Conservation (phyloP, 2,329 filamentous ascomycete species). For the Decorospora gaudefroyi region DNA sequence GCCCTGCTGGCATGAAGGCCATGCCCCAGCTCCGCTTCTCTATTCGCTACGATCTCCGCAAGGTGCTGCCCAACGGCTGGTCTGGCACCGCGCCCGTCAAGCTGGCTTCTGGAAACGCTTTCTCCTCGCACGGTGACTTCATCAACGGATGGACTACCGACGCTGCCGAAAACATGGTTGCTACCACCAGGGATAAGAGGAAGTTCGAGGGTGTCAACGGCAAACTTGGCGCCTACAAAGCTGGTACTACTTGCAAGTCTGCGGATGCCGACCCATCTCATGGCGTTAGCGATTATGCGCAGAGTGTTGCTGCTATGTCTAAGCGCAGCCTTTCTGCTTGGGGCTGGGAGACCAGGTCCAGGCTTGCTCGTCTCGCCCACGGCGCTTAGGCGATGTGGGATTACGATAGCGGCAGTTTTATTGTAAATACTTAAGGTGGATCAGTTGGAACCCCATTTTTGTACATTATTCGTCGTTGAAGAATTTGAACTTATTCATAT, state of each 20-base stretch:
- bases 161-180: slow-evolving; percentile 51
- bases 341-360: slow-evolving; percentile 25
- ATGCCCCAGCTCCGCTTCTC: slow-evolving; percentile 57
- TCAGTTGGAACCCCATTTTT: too few relatives aligned
- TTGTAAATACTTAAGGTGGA: slow-evolving; percentile 17
- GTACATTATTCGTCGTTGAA: too few relatives aligned
- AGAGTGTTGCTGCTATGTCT: slow-evolving; percentile 41
- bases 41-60: slow-evolving; percentile 54
- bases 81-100: slow-evolving; percentile 51
- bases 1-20: slow-evolving; percentile 52
- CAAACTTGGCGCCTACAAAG: slow-evolving; percentile 39
- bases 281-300: slow-evolving; percentile 51
- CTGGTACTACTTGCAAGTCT: slow-evolving; percentile 42
- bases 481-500: too few relatives aligned
- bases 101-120: slow-evolving; percentile 50
- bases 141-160: slow-evolving; percentile 55
- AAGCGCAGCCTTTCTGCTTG: slow-evolving; percentile 22
- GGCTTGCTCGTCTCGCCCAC: slow-evolving; percentile 15
- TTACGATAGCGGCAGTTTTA: too few relatives aligned
- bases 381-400: slow-evolving; percentile 2
- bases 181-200: slow-evolving; percentile 42
- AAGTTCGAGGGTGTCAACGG: slow-evolving; percentile 48
- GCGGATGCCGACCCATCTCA: slow-evolving; percentile 50
- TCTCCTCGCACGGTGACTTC: slow-evolving; percentile 55
- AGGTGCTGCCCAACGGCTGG: slow-evolving; percentile 53